Evolutionary conservation across 495 filamentous ascomycete genomes (phyloP).

Genomic region (Penicillium pancosmium): DNA sequence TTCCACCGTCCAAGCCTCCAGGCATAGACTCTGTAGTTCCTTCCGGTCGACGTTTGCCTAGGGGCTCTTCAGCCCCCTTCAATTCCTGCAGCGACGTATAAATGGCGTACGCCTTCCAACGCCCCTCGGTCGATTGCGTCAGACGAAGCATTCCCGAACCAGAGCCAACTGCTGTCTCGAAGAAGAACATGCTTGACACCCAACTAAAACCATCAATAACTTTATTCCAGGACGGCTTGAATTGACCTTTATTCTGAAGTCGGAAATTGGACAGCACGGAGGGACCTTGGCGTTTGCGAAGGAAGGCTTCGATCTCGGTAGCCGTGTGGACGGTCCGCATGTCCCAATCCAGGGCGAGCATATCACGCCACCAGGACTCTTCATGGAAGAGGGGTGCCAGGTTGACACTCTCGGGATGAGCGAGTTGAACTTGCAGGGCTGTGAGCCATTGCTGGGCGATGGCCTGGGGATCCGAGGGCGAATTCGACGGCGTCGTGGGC

Average conservation of each 20-base stretch:
- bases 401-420: conserved; percentile 18
- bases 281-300: conserved; percentile 41
- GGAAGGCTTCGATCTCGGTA: conserved; percentile 50
- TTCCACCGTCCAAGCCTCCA: conserved; percentile 59
- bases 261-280: conserved; percentile 34
- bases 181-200: conserved; percentile 54
- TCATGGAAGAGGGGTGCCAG: conserved; percentile 49
- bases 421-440: conserved; percentile 28
- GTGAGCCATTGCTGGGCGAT: conserved; percentile 45
- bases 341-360: conserved; percentile 62
- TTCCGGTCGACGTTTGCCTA: conserved; percentile 45
- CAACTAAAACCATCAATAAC: conserved; percentile 50
- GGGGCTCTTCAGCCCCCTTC: conserved; percentile 52
- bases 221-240: conserved; percentile 42
- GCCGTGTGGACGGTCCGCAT: conserved; percentile 55
- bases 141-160: conserved; percentile 62
- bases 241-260: conserved; percentile 46
- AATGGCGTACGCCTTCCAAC: conserved; percentile 68
- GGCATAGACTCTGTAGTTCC: conserved; percentile 64
- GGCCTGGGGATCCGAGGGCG: conserved; percentile 25
- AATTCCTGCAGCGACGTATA: conserved; percentile 62
- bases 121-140: conserved; percentile 46
- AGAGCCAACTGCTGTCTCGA: conserved; percentile 54
- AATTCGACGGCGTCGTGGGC: conserved; percentile 24
- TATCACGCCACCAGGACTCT: conserved; percentile 66